Conservation (phyloP, 768 basidiomycete genomes). For the Tulasnella sp. region DNA sequence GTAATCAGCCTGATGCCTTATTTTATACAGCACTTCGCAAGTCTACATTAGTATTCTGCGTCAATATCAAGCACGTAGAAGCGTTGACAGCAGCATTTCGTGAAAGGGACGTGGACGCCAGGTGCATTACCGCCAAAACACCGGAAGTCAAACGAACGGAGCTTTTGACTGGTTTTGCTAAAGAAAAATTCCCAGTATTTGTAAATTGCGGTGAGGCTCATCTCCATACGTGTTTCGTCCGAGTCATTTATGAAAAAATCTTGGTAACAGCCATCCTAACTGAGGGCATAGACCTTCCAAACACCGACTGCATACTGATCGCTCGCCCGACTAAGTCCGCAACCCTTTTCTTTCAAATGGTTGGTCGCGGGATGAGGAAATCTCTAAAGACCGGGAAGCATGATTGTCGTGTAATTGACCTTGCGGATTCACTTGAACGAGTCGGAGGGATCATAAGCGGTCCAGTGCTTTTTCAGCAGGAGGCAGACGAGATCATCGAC, state of each 20-base stretch:
- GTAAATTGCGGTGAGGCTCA: conserved; percentile 71
- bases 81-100: conserved; percentile 67
- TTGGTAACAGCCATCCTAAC: conserved; percentile 82
- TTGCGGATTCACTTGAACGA: conserved; percentile 67
- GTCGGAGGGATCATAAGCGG: conserved; percentile 65
- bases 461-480: no score
- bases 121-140: conserved; percentile 67
- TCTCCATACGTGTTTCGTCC: not conserved
- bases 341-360: conserved; percentile 91
- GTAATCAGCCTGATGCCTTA: not conserved
- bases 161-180: conserved; percentile 58
- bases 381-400: conserved; percentile 72
- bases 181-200: conserved; percentile 72
- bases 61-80: conserved; percentile 72
- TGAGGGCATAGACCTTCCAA: conserved; percentile 94
- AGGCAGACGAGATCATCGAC: no score
- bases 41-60: conserved; percentile 90
- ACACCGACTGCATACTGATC: conserved; percentile 86
- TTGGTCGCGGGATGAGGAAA: conserved; percentile 84
- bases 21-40: conserved; percentile 54
- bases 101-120: conserved; percentile 70
- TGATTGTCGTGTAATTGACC: conserved; percentile 85
- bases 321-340: conserved; percentile 82
- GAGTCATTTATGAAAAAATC: no score
- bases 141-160: conserved; percentile 53